A percentile compares a stretch with the other conserved stretches of the same genome.
phyloP scores from a whole-genome alignment of 371 early-diverging fungal species.

The Apophysomyces elegans region DNA sequence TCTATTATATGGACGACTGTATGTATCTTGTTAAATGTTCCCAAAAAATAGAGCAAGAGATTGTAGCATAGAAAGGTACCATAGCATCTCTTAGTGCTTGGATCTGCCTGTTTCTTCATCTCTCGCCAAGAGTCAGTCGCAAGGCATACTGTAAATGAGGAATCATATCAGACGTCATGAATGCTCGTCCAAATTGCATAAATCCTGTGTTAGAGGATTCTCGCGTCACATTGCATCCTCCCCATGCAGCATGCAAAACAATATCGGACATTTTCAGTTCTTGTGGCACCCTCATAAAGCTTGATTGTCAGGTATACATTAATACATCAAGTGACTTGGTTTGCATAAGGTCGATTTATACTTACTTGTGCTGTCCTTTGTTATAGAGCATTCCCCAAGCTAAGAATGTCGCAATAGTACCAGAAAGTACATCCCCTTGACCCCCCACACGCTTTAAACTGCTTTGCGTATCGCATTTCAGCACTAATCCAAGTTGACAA shows the following conservation, averaged over 20 bases:
- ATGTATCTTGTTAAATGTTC: no score
- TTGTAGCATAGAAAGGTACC: no score
- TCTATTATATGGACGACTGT: no score
- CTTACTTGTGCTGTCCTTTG: slow-evolving; percentile 64
- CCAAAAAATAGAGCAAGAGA: no score
- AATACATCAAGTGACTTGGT: neutral
- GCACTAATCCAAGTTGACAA: slow-evolving; percentile 32
- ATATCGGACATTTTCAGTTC: slow-evolving; percentile 51
- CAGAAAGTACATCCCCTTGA: slow-evolving; percentile 97
- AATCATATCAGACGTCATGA: slow-evolving; percentile 79
- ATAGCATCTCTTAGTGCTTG: no score
- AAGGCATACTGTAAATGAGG: neutral
- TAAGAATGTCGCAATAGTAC: slow-evolving; percentile 85
- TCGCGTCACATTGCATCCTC: slow-evolving; percentile 70
- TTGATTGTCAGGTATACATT: neutral
- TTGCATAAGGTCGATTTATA: neutral
- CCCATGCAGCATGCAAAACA: slow-evolving; percentile 72
- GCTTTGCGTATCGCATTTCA: slow-evolving; percentile 68
- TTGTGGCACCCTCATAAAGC: slow-evolving; percentile 38
- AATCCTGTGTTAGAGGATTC: slow-evolving; percentile 72
- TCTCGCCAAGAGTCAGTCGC: neutral
- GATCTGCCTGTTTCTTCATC: neutral
- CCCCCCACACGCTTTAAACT: slow-evolving; percentile 96
- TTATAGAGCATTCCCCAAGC: slow-evolving; percentile 83
- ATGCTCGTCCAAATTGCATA: slow-evolving; percentile 69